Evolutionary conservation across 306 rosid genomes (phyloP).

Genomic region (Ormosia emarginata): DNA sequence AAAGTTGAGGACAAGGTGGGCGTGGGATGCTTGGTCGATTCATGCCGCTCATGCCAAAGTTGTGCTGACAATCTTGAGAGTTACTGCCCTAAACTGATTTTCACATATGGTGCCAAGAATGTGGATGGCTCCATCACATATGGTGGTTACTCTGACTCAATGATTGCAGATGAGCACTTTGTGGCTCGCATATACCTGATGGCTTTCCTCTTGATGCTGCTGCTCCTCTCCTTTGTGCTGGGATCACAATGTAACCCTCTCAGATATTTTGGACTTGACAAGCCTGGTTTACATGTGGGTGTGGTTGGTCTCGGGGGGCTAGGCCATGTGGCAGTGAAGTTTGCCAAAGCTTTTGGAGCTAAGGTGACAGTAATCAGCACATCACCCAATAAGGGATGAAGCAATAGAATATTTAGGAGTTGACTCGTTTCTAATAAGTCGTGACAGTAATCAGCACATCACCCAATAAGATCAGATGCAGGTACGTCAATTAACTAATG

Average conservation of each 20-base stretch:
- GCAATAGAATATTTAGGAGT: constrained; percentile 30
- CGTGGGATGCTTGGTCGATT: constrained; percentile 45
- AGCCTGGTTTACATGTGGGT: constrained; percentile 33
- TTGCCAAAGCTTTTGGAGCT: constrained; percentile 36
- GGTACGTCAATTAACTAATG: background rate
- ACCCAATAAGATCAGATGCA: constrained; percentile 16
- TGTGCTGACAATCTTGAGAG: constrained; percentile 40
- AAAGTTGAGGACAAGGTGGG: constrained; percentile 63
- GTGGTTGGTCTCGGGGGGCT: constrained; percentile 41
- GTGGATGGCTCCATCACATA: constrained; percentile 24
- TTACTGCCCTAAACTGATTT: constrained; percentile 29
- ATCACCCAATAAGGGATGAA: constrained; percentile 26
- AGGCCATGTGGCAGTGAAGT: constrained; percentile 39
- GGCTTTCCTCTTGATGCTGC: constrained; percentile 28
- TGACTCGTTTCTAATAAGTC: constrained; percentile 28
- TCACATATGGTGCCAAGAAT: constrained; percentile 6
- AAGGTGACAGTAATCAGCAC: constrained; percentile 38
- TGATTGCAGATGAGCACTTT: constrained; percentile 30
- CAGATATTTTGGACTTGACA: constrained; percentile 33
- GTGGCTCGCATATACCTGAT: constrained; percentile 7
- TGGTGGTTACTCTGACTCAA: background rate
- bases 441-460: no score
- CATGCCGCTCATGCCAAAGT: constrained; percentile 42
- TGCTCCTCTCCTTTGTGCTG: constrained; percentile 47
- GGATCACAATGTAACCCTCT: constrained; percentile 45